Base-by-base conservation (phyloP, 768 basidiomycete genomes). In the Amanita rimosa region DNA sequence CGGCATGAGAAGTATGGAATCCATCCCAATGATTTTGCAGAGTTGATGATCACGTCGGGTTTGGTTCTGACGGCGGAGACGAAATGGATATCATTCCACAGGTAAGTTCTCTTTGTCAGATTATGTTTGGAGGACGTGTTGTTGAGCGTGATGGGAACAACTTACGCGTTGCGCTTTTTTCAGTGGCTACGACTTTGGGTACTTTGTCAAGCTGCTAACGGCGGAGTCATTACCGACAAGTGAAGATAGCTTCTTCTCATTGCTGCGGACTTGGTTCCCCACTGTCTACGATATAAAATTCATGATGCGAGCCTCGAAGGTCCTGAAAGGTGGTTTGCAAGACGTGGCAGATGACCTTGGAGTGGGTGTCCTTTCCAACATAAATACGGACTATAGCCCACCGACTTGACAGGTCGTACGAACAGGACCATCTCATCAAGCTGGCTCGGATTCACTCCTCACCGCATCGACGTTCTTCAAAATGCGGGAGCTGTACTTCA, bases 181-280 rank as follows among this genome's bases (percentile, higher is more conserved):
- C 55, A 98, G 95, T 64, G 96, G 95, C 43, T 98, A 98, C 66
- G 96, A 99, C 65, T 98, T 99, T 67, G 96, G 96, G 31, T 99
- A 98, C 63, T 87, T 99, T 57, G 81, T 99, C 65, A 96, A 95
- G 64, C 76, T 98, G 36, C 75, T 99, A 44, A 87, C 89, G 19
- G 84, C 78, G 53, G 72, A 83, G 58, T 87, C 92, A 39, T 68
- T 98, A 51, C 96, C 96, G 7, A 81, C 83, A 16, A 81, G 81
- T 21, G 96, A 99, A 67, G 85, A 87, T 53, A 75, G 77, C 4
- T 98, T 98, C 69, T 96, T 97, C 62, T 79, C 87, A 40, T 77
- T 85, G 40, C 73, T 98, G 26, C 75, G 70, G 51, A 83, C 79
- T 54, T 98, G 96, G 95, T 98, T 99, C 66, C 95, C 95, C 0